Percentiles rank a stretch among this genome's conserved stretches.
These are phyloP conservation scores for Sporothrix pseudoabietina DNA, from an alignment of 2,329 filamentous ascomycete species.

Conservation along the genomic window DNA sequence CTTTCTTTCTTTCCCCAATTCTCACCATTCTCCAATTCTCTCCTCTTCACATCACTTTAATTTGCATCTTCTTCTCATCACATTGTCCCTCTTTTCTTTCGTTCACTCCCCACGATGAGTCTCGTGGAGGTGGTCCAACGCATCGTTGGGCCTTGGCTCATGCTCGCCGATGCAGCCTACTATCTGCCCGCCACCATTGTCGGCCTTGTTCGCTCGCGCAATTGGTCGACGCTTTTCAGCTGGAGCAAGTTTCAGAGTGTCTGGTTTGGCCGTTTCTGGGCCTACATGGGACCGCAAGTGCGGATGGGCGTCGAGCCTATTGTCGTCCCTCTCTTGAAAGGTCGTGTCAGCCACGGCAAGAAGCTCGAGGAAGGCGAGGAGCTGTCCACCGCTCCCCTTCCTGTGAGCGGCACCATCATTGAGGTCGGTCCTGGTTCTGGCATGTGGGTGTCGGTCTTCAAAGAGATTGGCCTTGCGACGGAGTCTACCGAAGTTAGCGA, in stretches of 20 bases:
- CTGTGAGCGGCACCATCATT: conserved; percentile 55
- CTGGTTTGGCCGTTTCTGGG: conserved; percentile 67
- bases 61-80: neutral
- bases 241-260: conserved; percentile 47
- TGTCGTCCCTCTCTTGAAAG: conserved; percentile 59
- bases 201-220: conserved; percentile 44
- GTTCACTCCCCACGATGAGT: conserved; percentile 23
- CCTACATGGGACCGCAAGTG: conserved; percentile 47
- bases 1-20: neutral
- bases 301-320: conserved; percentile 50
- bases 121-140: conserved; percentile 36
- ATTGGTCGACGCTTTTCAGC: conserved; percentile 47
- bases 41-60: neutral
- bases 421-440: conserved; percentile 66
- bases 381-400: conserved; percentile 38
- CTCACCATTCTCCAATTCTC: neutral
- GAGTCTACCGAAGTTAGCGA: neutral
- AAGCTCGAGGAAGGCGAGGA: conserved; percentile 39
- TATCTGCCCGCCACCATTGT: conserved; percentile 57
- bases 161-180: conserved; percentile 52
- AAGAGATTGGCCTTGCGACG: conserved; percentile 1
- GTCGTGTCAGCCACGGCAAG: conserved; percentile 47
- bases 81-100: neutral
- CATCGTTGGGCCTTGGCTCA: conserved; percentile 54
- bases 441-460: conserved; percentile 61